These are phyloP conservation scores for Lagenaria siceraria DNA, from an alignment of 306 rosid species.

Conservation along the genomic window DNA sequence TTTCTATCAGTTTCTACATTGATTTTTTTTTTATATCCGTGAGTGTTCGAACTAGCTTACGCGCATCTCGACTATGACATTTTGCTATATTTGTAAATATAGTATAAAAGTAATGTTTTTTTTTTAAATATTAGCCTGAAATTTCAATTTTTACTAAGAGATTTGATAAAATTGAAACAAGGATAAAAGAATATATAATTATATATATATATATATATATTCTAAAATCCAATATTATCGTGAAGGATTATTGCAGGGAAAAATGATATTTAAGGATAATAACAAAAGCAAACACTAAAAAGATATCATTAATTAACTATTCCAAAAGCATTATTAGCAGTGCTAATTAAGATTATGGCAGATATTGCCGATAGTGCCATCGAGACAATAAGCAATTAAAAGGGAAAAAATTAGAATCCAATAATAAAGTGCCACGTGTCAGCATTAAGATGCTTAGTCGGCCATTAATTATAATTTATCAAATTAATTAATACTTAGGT, in stretches of 20 bases:
- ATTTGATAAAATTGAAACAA: no score
- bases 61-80: no score
- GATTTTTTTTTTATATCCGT: no score
- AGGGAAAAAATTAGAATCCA: background rate
- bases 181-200: no score
- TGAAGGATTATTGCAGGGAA: background rate
- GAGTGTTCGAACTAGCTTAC: no score
- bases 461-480: constrained; percentile 1
- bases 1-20: no score
- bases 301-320: constrained; percentile 5
- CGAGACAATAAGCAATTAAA: background rate
- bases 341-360: constrained; percentile 4
- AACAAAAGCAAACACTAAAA: constrained; percentile 1
- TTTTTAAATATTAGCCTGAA: no score
- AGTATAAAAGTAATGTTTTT: no score
- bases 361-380: constrained; percentile 1
- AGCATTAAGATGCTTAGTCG: background rate
- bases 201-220: no score
- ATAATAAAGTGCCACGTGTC: background rate
- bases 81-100: no score
- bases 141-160: no score
- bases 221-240: background rate
- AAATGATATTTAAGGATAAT: background rate
- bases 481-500: background rate
- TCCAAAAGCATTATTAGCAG: constrained; percentile 6